A percentile compares a stretch with the other conserved stretches of the same genome.
Evolutionary conservation across 2,329 filamentous ascomycete species (phyloP).

Genomic region (Mollisia scopiformis): DNA sequence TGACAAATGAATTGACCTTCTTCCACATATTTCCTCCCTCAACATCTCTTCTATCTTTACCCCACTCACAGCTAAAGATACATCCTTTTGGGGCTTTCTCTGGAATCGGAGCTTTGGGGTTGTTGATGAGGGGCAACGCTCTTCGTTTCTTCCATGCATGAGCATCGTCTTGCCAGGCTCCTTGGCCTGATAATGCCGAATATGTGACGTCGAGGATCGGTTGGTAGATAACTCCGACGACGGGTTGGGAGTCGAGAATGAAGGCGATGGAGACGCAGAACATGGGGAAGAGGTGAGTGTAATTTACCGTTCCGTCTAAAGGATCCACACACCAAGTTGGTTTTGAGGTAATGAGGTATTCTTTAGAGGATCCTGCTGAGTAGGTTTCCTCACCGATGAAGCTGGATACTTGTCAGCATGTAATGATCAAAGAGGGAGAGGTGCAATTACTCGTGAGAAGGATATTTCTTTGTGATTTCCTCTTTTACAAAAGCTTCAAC

Average conservation of each 20-base stretch:
- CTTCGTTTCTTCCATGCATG: slow-evolving; percentile 49
- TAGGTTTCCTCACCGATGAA: slow-evolving; percentile 82
- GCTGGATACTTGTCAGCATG: slow-evolving; percentile 41
- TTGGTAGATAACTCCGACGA: slow-evolving; percentile 73
- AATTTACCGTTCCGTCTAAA: slow-evolving; percentile 79
- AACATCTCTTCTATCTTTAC: slow-evolving; percentile 71
- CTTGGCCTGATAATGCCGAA: slow-evolving; percentile 65
- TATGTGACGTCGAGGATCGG: slow-evolving; percentile 73
- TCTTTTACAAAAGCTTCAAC: slow-evolving; percentile 71
- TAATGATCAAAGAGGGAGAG: background rate
- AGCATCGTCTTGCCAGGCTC: slow-evolving; percentile 54
- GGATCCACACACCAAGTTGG: slow-evolving; percentile 81
- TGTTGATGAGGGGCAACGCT: slow-evolving; percentile 63
- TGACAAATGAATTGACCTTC: slow-evolving; percentile 76
- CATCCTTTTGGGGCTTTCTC: slow-evolving; percentile 67
- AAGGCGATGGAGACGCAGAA: slow-evolving; percentile 80
- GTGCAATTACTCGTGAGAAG: slow-evolving; percentile 61
- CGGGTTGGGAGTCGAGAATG: slow-evolving; percentile 58
- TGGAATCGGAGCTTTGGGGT: slow-evolving; percentile 66
- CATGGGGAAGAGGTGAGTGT: slow-evolving; percentile 79
- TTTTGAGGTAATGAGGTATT: slow-evolving; percentile 64
- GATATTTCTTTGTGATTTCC: slow-evolving; percentile 62
- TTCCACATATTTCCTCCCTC: slow-evolving; percentile 69
- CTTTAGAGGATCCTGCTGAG: slow-evolving; percentile 65
- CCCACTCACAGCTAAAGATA: slow-evolving; percentile 78